phyloP scores from a whole-genome alignment of 2,329 filamentous ascomycete species.

The Orbilia javanica region DNA sequence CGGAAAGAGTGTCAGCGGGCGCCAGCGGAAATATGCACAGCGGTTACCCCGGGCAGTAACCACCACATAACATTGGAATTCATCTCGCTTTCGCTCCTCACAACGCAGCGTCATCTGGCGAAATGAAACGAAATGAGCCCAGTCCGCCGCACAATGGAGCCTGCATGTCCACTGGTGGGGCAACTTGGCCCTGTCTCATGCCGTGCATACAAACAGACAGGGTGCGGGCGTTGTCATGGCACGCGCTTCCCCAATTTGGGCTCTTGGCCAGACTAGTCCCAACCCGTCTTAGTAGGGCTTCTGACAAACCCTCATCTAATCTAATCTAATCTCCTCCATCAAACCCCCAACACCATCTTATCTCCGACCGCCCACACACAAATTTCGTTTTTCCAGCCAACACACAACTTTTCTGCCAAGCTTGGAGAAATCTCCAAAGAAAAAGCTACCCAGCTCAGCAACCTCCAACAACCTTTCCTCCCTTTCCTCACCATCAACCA shows the following conservation, averaged over 20 bases:
- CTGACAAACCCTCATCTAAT: slow-evolving; percentile 28
- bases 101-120: slow-evolving; percentile 25
- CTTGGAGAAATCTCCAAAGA: slow-evolving; percentile 50
- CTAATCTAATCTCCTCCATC: slow-evolving; percentile 50
- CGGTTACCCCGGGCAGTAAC: slow-evolving; percentile 44
- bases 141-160: slow-evolving; percentile 33
- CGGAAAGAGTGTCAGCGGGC: slow-evolving; percentile 24
- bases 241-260: slow-evolving; percentile 36
- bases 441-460: not conserved
- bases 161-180: slow-evolving; percentile 19
- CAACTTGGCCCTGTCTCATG: slow-evolving; percentile 29
- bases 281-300: slow-evolving; percentile 11
- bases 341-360: not conserved
- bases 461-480: slow-evolving; percentile 14
- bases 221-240: slow-evolving; percentile 53
- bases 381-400: slow-evolving; percentile 3
- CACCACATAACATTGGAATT: not conserved
- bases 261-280: slow-evolving; percentile 1
- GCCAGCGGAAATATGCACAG: slow-evolving; percentile 51
- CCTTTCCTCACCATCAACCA: slow-evolving; percentile 39
- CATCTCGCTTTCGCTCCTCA: slow-evolving; percentile 13
- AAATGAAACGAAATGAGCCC: slow-evolving; percentile 33
- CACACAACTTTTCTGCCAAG: slow-evolving; percentile 19
- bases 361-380: slow-evolving; percentile 26
- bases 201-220: slow-evolving; percentile 48